Base-by-base conservation (phyloP, 2,329 filamentous ascomycete species). In the Fusarium piperis region DNA sequence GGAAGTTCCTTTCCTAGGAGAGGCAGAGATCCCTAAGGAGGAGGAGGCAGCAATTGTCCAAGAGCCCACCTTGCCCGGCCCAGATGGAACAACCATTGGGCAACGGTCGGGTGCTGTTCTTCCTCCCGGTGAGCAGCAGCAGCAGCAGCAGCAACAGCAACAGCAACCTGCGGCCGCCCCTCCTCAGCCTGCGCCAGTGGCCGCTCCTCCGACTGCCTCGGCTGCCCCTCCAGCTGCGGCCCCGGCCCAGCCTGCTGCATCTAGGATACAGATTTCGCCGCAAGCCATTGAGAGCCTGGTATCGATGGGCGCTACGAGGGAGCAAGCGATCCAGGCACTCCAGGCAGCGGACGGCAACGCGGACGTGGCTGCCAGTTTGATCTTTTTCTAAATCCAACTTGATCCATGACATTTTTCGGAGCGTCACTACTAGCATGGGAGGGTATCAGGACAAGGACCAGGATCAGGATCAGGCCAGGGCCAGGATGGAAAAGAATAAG, bases 21-120 rank as follows among this genome's bases (percentile, higher is more conserved):
- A 98, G 82, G 92, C 93, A 3, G 95, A 99, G 72, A 97, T 98
- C 59, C 96, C 96, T n/a, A 97, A 92, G 80, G 89, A 92, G 52
- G 86, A 90, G 46, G 94, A 97, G 73, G 93, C 95, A 68, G 89
- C 89, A 4, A 86, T 91, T 66, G 88, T 91, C 59, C 88, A 93
- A 63, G 95, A 98, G 82, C 94, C 95, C 6, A 94, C 92, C 15
- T 89, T 98, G 55, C 88, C 91, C 48, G 96, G 96, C 0, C 93
- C 95, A 1, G 93, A 92, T 39, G 95, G 95, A n/a, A 97, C 94
- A 12, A 91, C 93, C 55, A 94, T 98, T 69, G 95, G 95, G 46
- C 91, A 92, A 55, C 89, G 91, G 62, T 93, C 94, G 3, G 96
- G 96, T 16, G 94, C 92, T 28, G 89, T 96, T 23, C 88, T 79